Percentiles rank a stretch among this genome's conserved stretches.
Conservation (phyloP, 73 alveolate species). For the Paramecium primaurelia region DNA sequence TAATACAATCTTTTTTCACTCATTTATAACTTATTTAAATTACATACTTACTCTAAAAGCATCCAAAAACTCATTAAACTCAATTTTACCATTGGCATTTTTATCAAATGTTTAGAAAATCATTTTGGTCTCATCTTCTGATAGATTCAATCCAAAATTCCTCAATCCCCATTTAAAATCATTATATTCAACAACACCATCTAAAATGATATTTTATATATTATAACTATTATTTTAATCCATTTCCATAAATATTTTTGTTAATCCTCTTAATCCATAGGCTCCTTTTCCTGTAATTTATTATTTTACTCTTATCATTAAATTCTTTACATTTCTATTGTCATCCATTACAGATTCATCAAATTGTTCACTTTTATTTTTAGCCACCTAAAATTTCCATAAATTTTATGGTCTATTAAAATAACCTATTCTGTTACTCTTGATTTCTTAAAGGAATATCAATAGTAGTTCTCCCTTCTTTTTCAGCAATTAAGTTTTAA, state of each 20-base stretch:
- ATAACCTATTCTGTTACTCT: not conserved
- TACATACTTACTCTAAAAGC: not conserved
- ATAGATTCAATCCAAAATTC: constrained; percentile 50
- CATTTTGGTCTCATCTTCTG: constrained; percentile 44
- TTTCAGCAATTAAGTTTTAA: constrained; percentile 46
- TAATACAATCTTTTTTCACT: constrained; percentile 16
- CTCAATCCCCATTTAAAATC: constrained; percentile 62
- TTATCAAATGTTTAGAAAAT: constrained; percentile 46
- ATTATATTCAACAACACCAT: constrained; percentile 41
- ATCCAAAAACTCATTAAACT: not conserved
- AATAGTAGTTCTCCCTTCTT: constrained; percentile 55
- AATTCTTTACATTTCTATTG: constrained; percentile 40
- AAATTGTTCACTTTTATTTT: not conserved
- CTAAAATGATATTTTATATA: not conserved
- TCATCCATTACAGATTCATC: constrained; percentile 59
- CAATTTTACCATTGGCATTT: constrained; percentile 31
- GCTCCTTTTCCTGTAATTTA: constrained; percentile 14
- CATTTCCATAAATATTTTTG: constrained; percentile 21
- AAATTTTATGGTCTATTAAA: constrained; percentile 1
- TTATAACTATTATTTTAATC: not conserved
- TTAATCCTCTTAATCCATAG: constrained; percentile 49
- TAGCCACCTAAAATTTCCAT: constrained; percentile 28
- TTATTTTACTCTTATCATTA: constrained; percentile 3
- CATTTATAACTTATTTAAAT: not conserved
- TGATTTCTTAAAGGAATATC: constrained; percentile 61